phyloP scores from a whole-genome alignment of 768 basidiomycete genomes.

The Paxillus rubicundulus region DNA sequence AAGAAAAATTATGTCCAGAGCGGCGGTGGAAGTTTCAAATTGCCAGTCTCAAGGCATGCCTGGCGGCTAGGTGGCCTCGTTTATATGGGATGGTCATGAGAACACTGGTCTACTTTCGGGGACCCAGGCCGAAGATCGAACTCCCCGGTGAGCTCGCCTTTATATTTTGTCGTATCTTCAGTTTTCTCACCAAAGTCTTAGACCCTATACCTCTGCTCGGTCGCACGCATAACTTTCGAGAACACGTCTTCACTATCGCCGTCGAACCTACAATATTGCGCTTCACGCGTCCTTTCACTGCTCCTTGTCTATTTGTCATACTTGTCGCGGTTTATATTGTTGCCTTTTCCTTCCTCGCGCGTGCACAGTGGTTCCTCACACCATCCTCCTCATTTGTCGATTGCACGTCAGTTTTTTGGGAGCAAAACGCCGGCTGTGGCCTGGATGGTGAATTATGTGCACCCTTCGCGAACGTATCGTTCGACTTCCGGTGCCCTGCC shows the following conservation, averaged over 20 bases:
- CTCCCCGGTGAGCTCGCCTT: conserved; percentile 39
- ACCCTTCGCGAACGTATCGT: conserved; percentile 58
- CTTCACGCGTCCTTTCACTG: conserved; percentile 50
- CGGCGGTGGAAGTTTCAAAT: background rate
- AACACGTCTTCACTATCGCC: conserved; percentile 37
- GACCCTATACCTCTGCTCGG: conserved; percentile 57
- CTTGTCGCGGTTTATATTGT: conserved; percentile 65
- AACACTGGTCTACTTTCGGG: conserved; percentile 43
- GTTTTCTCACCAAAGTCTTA: conserved; percentile 23
- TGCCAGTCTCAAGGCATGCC: conserved; percentile 5
- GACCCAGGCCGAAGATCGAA: conserved; percentile 57
- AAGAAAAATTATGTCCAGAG: background rate
- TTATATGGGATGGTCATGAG: conserved; percentile 12
- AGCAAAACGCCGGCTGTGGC: conserved; percentile 67
- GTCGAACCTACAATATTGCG: conserved; percentile 57
- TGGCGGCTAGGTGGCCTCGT: conserved; percentile 17
- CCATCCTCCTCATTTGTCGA: conserved; percentile 60
- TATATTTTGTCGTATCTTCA: background rate
- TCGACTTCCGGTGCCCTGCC: conserved; percentile 82
- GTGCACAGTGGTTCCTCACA: conserved; percentile 70
- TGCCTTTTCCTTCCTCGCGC: conserved; percentile 66
- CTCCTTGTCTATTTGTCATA: conserved; percentile 52
- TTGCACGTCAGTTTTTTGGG: conserved; percentile 73
- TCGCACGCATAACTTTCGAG: conserved; percentile 41
- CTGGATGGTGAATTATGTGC: conserved; percentile 63